phyloP scores from a whole-genome alignment of 2,329 filamentous ascomycete genomes.

The Pseudogymnoascus sp. region DNA sequence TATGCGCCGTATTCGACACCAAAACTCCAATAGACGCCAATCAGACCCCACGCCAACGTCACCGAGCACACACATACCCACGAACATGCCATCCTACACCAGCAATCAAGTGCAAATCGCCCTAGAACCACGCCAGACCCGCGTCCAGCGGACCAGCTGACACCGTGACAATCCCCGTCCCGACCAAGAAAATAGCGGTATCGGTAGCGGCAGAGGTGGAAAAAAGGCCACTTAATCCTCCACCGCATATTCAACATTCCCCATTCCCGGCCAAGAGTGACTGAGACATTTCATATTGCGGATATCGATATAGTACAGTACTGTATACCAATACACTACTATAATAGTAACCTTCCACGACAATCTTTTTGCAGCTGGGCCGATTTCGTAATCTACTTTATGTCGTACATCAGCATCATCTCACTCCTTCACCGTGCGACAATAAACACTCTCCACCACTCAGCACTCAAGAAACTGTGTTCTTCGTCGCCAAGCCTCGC shows the following conservation, averaged over 20 bases:
- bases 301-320: neutral
- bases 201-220: neutral
- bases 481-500: neutral
- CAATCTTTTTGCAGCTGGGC: neutral
- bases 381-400: conserved; percentile 2
- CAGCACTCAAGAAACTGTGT: neutral
- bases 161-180: neutral
- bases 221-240: neutral
- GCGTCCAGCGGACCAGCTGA: neutral
- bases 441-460: neutral
- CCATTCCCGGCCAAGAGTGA: neutral
- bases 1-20: neutral
- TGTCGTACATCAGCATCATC: neutral
- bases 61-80: neutral
- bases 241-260: neutral
- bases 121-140: neutral
- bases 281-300: neutral
- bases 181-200: conserved; percentile 1
- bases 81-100: neutral
- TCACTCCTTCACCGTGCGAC: neutral
- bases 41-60: neutral
- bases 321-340: too few relatives aligned
- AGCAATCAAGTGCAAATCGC: neutral
- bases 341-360: neutral
- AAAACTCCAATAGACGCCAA: neutral